A percentile compares a stretch with the other conserved stretches of the same genome.
Conservation (phyloP, 495 filamentous ascomycete genomes). For the Podospora bellae-mahoneyi region DNA sequence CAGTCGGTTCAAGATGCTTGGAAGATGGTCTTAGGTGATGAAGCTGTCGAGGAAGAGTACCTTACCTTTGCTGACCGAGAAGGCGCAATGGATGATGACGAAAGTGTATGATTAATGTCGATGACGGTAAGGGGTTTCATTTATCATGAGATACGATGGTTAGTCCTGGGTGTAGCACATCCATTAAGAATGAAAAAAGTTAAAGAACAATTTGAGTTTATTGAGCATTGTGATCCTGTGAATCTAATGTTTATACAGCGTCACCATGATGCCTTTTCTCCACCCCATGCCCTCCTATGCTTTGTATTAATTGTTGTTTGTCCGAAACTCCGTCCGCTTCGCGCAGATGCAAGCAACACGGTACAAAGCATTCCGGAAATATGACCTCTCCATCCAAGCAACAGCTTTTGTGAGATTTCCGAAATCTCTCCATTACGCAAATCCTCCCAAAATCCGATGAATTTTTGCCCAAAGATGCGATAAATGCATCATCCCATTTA, state of each 20-base stretch:
- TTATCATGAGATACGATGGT: conserved; percentile 9
- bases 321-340: not conserved
- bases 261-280: not conserved
- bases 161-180: not conserved
- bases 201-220: not conserved
- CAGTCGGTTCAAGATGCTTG: conserved; percentile 61
- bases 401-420: not conserved
- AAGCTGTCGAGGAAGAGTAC: conserved; percentile 50
- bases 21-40: conserved; percentile 56
- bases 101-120: conserved; percentile 36
- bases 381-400: not conserved
- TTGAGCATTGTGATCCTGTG: not conserved
- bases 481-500: not conserved
- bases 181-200: not conserved
- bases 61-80: conserved; percentile 63
- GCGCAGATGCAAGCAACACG: not conserved
- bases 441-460: not conserved
- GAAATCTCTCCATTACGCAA: not conserved
- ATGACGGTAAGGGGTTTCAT: conserved; percentile 17
- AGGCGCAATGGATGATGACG: conserved; percentile 46
- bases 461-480: not conserved
- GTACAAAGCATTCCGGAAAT: not conserved
- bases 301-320: not conserved
- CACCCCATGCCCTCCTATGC: not conserved
- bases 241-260: not conserved